A percentile compares a stretch with the other conserved stretches of the same genome.
Conservation (phyloP, 2,329 filamentous ascomycete species). For the Colletotrichum orchidophilum region DNA sequence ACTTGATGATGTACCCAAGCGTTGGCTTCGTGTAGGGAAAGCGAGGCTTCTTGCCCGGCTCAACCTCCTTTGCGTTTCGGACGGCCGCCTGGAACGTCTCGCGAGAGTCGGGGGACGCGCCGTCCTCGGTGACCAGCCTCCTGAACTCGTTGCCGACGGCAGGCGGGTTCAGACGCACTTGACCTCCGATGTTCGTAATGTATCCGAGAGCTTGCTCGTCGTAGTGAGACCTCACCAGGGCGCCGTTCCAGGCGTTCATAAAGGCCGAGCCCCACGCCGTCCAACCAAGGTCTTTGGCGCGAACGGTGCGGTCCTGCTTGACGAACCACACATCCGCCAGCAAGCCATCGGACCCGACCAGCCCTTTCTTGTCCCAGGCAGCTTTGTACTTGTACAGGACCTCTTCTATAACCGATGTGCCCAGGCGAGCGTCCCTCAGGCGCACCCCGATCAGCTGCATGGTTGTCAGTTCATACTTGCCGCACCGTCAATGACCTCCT, state of each 20-base stretch:
- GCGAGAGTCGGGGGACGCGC: constrained; percentile 30
- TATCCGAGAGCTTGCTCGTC: constrained; percentile 39
- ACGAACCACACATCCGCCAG: background rate
- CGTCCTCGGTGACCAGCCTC: constrained; percentile 23
- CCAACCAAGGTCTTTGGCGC: background rate
- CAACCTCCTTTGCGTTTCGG: background rate
- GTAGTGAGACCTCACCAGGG: constrained; percentile 29
- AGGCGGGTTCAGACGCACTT: constrained; percentile 37
- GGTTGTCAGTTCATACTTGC: constrained; percentile 36
- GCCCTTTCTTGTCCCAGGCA: background rate
- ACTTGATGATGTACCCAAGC: constrained; percentile 38
- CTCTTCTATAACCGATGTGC: background rate
- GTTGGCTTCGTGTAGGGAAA: constrained; percentile 18
- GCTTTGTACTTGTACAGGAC: background rate
- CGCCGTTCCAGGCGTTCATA: constrained; percentile 7
- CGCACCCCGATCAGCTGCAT: background rate
- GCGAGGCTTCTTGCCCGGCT: background rate
- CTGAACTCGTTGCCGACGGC: constrained; percentile 38
- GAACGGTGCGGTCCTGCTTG: background rate
- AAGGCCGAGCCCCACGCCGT: background rate
- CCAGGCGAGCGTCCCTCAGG: constrained; percentile 30
- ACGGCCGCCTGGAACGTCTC: background rate
- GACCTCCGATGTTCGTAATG: constrained; percentile 38
- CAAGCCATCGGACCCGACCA: background rate
- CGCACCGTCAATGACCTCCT: too few species aligned